Evolutionary conservation across 2,329 filamentous ascomycete species (phyloP), one percentile per base, ranked within the genome.

Genomic region (Dothiorella sarmentorum): DNA sequence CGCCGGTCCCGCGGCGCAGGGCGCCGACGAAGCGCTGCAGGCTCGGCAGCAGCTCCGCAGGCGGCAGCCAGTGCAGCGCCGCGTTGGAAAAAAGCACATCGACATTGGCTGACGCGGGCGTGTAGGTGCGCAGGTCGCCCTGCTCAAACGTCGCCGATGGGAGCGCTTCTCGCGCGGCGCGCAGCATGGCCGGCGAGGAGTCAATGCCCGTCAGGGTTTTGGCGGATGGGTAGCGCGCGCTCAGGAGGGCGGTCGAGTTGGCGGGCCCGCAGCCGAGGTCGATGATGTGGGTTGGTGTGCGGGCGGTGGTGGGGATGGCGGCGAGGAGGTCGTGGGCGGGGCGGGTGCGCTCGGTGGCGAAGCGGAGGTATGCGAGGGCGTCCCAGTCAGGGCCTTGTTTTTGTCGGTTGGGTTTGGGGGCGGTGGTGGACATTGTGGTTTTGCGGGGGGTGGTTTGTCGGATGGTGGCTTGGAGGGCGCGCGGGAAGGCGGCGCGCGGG

Each of bases 181-280:
- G 65, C 4, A 86, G 73, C 83, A 86, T 85, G 62, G 82, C 78
- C 0, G 77, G 75, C 0, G 78, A 82, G 0, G 78, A 78, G 63
- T 86, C 83, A 44, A 86, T 74, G 9, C 82, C 83, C 0, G 72
- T 71, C 42, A 85, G 63, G 0, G n/a, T n/a, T n/a, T 65, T 59
- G 0, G 82, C 78, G 24, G 0, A 7, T 0, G 82, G 80, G 65
- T 80, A 86, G 4, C 74, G 74, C 2, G 67, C 63, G 4, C 70
- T 68, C 1, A 86, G 74, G 1, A 79, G 76, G 1, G 71, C 68
- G 0, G 83, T 85, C 2, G 80, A 83, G 70, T 85, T 85, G 4
- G 80, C 83, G 0, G 83, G 83, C 0, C 83, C 83, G 67, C 83
- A 86, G 63, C 83, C 83, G 1, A 86, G 72, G 60, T 86, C 83